These are phyloP conservation scores for Rutstroemia sp. DNA, from an alignment of 2,329 filamentous ascomycete genomes.

Conservation along the genomic window DNA sequence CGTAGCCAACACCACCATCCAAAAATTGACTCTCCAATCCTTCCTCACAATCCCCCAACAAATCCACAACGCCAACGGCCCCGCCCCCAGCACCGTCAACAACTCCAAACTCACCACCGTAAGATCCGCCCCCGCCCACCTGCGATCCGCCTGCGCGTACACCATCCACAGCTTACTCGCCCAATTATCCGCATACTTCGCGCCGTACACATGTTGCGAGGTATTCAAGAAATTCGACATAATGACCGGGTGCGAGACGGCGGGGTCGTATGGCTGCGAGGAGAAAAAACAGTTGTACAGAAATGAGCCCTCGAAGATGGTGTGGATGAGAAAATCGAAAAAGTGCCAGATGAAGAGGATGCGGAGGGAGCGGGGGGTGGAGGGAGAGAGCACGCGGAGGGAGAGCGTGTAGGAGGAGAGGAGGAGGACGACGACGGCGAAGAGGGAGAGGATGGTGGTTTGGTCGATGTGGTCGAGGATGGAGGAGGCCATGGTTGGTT, in stretches of 20 bases:
- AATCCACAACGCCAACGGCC: slow-evolving; percentile 50
- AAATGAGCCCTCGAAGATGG: slow-evolving; percentile 84
- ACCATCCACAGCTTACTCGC: slow-evolving; percentile 61
- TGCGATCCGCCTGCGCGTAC: slow-evolving; percentile 54
- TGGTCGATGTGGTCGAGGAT: slow-evolving; percentile 43
- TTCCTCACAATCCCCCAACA: slow-evolving; percentile 52
- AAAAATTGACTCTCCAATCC: slow-evolving; percentile 47
- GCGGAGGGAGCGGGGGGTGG: slow-evolving; percentile 47
- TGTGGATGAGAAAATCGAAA: slow-evolving; percentile 87
- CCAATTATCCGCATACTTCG: slow-evolving; percentile 44
- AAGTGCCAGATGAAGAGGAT: slow-evolving; percentile 91
- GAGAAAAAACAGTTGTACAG: slow-evolving; percentile 91
- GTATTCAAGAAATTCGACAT: slow-evolving; percentile 42
- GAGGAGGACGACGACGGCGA: slow-evolving; percentile 46
- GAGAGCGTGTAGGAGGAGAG: slow-evolving; percentile 43
- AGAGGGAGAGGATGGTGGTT: slow-evolving; percentile 52
- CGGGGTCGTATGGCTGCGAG: slow-evolving; percentile 35
- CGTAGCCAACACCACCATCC: slow-evolving; percentile 58
- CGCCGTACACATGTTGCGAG: slow-evolving; percentile 44
- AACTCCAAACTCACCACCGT: slow-evolving; percentile 58
- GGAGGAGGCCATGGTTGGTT: slow-evolving; percentile 6
- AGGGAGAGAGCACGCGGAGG: slow-evolving; percentile 31
- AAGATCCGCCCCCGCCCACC: slow-evolving; percentile 58
- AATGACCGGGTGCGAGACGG: slow-evolving; percentile 31
- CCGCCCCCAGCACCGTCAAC: slow-evolving; percentile 56